Conservation (phyloP, 129 eudicot genomes). For the Scalesia atractyloides region DNA sequence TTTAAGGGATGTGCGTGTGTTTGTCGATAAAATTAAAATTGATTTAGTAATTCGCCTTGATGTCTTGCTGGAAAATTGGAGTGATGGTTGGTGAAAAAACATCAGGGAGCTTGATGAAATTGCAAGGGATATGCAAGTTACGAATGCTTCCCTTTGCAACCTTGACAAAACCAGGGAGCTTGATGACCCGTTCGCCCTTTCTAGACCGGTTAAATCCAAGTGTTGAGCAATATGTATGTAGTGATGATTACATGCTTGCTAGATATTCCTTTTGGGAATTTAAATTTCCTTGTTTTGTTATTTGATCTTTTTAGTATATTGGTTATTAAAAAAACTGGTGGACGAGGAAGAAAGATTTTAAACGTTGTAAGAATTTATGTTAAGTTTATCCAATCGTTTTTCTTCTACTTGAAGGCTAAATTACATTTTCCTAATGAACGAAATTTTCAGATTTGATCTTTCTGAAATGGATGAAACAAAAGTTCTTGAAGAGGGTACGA, state of each 20-base stretch:
- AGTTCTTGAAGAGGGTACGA: constrained; percentile 34
- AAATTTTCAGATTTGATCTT: constrained; percentile 31
- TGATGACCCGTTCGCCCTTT: not conserved
- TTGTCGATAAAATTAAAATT: no score
- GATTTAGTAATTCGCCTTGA: no score
- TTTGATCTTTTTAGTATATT: constrained; percentile 1
- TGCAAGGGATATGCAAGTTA: no score
- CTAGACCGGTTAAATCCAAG: not conserved
- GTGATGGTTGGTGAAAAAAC: constrained; percentile 15
- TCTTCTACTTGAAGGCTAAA: constrained; percentile 7
- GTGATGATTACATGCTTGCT: not conserved
- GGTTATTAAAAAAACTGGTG: not conserved
- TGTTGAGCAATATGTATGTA: not conserved
- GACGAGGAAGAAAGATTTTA: constrained; percentile 1
- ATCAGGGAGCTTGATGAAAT: no score
- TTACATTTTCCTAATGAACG: constrained; percentile 1
- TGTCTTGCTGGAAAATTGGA: not conserved
- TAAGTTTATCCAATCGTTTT: not conserved
- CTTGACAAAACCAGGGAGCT: not conserved
- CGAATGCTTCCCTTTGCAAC: not conserved
- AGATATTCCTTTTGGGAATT: not conserved
- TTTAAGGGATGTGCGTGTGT: no score
- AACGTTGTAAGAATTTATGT: not conserved
- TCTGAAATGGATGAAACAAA: constrained; percentile 60
- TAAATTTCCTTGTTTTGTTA: not conserved